Base-by-base conservation (phyloP, 176 grass and related monocot species). In the Oryza meridionalis region DNA sequence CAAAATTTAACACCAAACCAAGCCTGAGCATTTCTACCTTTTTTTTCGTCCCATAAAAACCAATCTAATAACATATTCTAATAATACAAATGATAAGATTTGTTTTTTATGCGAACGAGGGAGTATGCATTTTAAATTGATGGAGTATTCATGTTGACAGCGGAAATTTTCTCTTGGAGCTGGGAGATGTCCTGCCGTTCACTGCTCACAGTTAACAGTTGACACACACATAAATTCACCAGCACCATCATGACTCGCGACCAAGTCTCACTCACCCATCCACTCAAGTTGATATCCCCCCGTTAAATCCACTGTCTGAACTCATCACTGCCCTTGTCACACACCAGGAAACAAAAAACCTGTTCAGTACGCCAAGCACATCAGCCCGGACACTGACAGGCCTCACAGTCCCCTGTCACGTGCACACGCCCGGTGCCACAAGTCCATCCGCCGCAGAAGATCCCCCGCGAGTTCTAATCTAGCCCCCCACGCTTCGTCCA, bases 401-500 rank as follows among this genome's bases (percentile, higher is more conserved):
- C 45, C 14, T 15, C 13, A 49, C 46, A 10, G 35, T 22, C 45
- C 14, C 6, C 17, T 5, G 38, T 61, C 67, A 64, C 80, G 86
- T 65, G 67, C 53, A 15, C 53, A 15, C 51, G 51, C 5, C 67
- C 37, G 55, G 31, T 19, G 67, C 11, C 6, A 0, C 55, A 29
- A 80, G 71, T 35, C 40, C 40, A 32, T 44, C 62, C 0, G 31
- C 11, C 81, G 16, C 68, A 90, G 44, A 86, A 19, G 88, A 90
- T 90, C 88, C 80, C 12, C 2, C 21, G 11, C 43, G 17, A 90
- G 88, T 85, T 91, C 85, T 40, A 40, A 40, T 40, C 64, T 65
- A 84, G 15, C 43, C 77, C 58, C 58, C 77, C 45, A 11, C 77
- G 88, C 84, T 84, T 79, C 81, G 69, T 77, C 81, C 85, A 84